Base-by-base conservation (phyloP, 2,329 filamentous ascomycete species). In the Phyllosticta ampelicida region DNA sequence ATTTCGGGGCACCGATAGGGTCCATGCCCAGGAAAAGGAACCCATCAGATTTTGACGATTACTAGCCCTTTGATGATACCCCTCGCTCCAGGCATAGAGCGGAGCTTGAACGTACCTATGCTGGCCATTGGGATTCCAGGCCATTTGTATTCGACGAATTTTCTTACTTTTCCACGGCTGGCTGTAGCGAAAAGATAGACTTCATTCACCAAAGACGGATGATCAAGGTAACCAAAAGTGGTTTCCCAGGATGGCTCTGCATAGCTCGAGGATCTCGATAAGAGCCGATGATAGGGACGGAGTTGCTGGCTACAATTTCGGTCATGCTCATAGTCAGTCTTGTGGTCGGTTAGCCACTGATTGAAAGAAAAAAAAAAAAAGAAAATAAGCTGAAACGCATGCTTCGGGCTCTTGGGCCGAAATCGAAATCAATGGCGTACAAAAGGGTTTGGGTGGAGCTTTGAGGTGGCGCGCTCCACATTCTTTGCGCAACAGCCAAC, bases 1-100 rank as follows among this genome's bases (percentile, higher is more conserved):
- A 73, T 55, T 66, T 72, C 48, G 70, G 70, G 1, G 66, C 65
- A 2, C 70, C 70, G 1, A 57, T 72, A 18, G 70, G 70, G 18
- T 28, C 50, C 28, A 59, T 59, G 57, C 57, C 57, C 16, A 59
- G 49, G 30, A 28, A 53, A 20, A 55, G 57, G 20, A 52, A 59
- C 48, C 13, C 19, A 8, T 29, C 57, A 2, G 57, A 59, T 36
- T 59, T 59, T 19, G 57, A 59, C 26, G 48, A 23, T 44, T 59
- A 55, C 50, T 59, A 48, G 55, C 48, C 23, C n/a, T 52, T 30
- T 19, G 23, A 51, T n/a, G 21, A 23, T 13, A 44, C 36, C 36
- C 36, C 36, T 44, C 36, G 36, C 36, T 44, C 36, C 6, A 44
- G 36, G 36, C 11, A 5, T 44, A 8, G 36, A 44, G 36, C 36